Conservation (phyloP, 1,139 yeast species). For the Geotrichum restrictum region DNA sequence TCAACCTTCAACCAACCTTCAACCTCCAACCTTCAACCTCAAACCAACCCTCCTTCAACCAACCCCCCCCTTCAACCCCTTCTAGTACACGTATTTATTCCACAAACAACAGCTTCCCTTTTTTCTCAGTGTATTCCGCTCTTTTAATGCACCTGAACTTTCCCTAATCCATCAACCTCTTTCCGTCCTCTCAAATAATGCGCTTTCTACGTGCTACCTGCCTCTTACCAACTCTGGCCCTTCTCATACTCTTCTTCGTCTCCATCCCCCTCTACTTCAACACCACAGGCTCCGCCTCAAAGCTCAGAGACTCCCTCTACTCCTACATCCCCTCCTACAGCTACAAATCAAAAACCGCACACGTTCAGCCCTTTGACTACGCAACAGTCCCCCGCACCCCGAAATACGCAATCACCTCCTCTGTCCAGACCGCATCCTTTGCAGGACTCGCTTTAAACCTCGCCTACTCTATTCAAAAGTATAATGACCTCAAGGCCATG, state of each 20-base stretch:
- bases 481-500: constrained; percentile 28
- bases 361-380: constrained; percentile 12
- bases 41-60: no score
- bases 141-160: no score
- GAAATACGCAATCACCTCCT: constrained; percentile 26
- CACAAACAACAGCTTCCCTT: no score
- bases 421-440: constrained; percentile 28
- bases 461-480: constrained; percentile 27
- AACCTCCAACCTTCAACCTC: no score
- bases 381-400: not conserved
- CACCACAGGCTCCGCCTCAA: not conserved
- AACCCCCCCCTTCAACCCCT: no score
- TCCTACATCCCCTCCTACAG: constrained; percentile 5
- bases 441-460: constrained; percentile 28
- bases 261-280: constrained; percentile 4
- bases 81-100: no score
- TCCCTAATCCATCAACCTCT: no score
- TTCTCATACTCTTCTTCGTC: not conserved
- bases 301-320: not conserved
- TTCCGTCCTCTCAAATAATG: constrained; percentile 1
- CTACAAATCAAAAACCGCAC: not conserved
- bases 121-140: no score
- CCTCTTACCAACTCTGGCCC: not conserved
- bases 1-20: no score
- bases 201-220: constrained; percentile 4